Conservation (phyloP, 2,329 filamentous ascomycete genomes). For the Tolypocladium ophioglossoides region DNA sequence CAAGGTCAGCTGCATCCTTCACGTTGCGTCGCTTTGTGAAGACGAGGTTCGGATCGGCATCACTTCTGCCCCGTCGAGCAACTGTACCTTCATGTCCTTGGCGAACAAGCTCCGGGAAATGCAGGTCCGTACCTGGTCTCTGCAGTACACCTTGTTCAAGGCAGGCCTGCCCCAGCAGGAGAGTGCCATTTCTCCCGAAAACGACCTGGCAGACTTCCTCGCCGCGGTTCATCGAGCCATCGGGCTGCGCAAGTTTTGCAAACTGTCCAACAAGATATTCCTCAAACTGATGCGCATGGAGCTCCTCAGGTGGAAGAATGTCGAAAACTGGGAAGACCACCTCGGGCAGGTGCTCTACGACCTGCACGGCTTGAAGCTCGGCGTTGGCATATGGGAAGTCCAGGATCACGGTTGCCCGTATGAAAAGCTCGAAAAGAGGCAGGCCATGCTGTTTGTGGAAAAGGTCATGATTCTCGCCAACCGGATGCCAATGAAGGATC, state of each 20-base stretch:
- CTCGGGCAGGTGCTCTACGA: conserved; percentile 78
- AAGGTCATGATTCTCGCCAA: conserved; percentile 73
- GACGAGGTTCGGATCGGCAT: conserved; percentile 78
- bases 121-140: conserved; percentile 77
- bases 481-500: conserved; percentile 78
- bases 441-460: conserved; percentile 72
- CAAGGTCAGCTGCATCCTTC: conserved; percentile 62
- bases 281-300: conserved; percentile 83
- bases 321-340: conserved; percentile 78
- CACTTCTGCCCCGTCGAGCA: conserved; percentile 45
- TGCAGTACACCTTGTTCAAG: conserved; percentile 73
- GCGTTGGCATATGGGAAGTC: conserved; percentile 53
- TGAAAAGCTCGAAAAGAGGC: conserved; percentile 69
- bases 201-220: conserved; percentile 69
- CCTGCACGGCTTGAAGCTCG: conserved; percentile 70
- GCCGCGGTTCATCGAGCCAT: conserved; percentile 74
- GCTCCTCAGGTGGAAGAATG: conserved; percentile 61
- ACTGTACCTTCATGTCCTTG: conserved; percentile 40
- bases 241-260: conserved; percentile 77
- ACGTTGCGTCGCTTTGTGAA: conserved; percentile 71
- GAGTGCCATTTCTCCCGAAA: conserved; percentile 54
- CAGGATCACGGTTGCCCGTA: conserved; percentile 70
- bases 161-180: conserved; percentile 62
- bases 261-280: conserved; percentile 75
- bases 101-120: conserved; percentile 72